Base-by-base conservation (phyloP, 208 protist genomes). In the Leishmania tropica region DNA sequence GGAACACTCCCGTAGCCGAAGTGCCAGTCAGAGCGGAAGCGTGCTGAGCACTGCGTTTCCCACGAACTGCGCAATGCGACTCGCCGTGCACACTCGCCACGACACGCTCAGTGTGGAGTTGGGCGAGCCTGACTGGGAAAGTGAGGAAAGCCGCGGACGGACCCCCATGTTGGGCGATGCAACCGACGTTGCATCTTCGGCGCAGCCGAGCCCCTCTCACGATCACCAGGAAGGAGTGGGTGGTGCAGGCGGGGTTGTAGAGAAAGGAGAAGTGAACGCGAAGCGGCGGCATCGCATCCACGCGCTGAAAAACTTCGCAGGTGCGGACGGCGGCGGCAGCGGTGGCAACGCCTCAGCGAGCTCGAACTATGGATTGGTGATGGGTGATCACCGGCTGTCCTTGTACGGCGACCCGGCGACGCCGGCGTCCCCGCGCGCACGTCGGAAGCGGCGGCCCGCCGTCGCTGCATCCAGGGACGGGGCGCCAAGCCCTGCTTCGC, bases 41-140 rank as follows among this genome's bases (percentile, higher is more conserved):
- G 65, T 86, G 62, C 78, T 86, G 45, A 86, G 83, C 78, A 80
- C 68, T 42, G 78, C 73, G 3, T 62, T 82, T 24, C 56, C 73
- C 42, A 58, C 73, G 11, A 76, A 56, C 13, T 77, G 56, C 58
- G 37, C 83, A 28, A 86, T 86, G 83, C 67, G 48, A 68, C 74
- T 86, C 42, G 73, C 78, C 7, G 45, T 72, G 68, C 78, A 86
- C 37, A 19, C 19, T 28, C 47, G 64, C 45, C 67, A 70, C 48
- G 83, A 80, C 65, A 75, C 75, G 1, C 78, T n/a, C 13, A 77
- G 53, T 11, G 5, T 64, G 13, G 65, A 86, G 64, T 77, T 71
- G 21, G 77, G 75, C 37, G 83, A 80, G 31, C 45, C 58, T 13
- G 45, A 67, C 24, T 75, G 70, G 71, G 51, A 67, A 24, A 67